A percentile compares a stretch with the other conserved stretches of the same genome.
Evolutionary conservation across 495 filamentous ascomycete species (phyloP).

Genomic region (Penicillium alfredii): DNA sequence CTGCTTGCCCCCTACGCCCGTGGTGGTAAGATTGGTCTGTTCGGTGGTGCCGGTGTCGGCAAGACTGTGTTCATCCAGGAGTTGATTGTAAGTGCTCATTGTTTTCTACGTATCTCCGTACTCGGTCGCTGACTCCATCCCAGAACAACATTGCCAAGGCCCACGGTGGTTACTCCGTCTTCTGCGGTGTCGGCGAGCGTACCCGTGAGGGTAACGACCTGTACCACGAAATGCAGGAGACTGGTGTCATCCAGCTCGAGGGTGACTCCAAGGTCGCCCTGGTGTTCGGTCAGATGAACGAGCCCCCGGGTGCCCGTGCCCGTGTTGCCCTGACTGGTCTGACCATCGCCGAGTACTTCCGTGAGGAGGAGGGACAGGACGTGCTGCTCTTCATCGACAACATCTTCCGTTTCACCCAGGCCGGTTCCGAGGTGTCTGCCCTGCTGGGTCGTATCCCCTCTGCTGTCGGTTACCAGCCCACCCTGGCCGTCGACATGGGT

Average conservation of each 20-base stretch:
- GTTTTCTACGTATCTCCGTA: neutral
- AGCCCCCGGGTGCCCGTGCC: slow-evolving; percentile 98
- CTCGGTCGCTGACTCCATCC: neutral
- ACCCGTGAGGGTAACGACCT: slow-evolving; percentile 99
- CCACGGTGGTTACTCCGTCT: slow-evolving; percentile 99
- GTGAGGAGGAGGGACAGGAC: slow-evolving; percentile 97
- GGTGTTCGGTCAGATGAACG: slow-evolving; percentile 99
- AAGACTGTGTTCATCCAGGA: slow-evolving; percentile 99
- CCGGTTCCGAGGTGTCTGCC: slow-evolving; percentile 99
- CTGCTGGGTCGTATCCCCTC: slow-evolving; percentile 99
- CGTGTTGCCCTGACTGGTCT: slow-evolving; percentile 95
- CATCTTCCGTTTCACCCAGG: slow-evolving; percentile 99
- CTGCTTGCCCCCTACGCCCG: slow-evolving; percentile 97
- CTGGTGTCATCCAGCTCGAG: slow-evolving; percentile 96
- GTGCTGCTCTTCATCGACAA: slow-evolving; percentile 99
- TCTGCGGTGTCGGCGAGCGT: slow-evolving; percentile 99
- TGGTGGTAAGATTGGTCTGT: slow-evolving; percentile 99
- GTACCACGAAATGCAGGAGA: slow-evolving; percentile 99
- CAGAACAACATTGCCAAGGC: slow-evolving; percentile 99
- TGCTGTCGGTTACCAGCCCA: slow-evolving; percentile 99
- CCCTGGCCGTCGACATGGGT: slow-evolving; percentile 99
- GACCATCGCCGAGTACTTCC: slow-evolving; percentile 94
- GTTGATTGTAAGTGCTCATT: slow-evolving; percentile 63
- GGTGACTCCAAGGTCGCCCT: slow-evolving; percentile 99
- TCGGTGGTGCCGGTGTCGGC: slow-evolving; percentile 99